A percentile compares a stretch with the other conserved stretches of the same genome.
Conservation (phyloP, 1,284 basidiomycete species). For the Stygiomarasmius scandens region DNA sequence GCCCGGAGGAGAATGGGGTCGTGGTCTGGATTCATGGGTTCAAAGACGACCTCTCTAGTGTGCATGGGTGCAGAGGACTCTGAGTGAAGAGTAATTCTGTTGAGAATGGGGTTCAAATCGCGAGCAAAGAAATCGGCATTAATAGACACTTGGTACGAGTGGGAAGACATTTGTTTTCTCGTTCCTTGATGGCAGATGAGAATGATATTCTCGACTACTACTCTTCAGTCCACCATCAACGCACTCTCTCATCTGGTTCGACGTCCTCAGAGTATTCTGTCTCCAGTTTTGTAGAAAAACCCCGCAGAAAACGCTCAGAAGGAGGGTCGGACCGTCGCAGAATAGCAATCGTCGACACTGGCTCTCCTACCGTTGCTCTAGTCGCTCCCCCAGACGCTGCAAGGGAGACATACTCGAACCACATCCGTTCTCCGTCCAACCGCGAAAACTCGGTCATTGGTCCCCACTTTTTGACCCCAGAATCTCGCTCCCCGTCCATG, state of each 20-base stretch:
- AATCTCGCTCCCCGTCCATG: constrained; percentile 44
- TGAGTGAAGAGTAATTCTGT: constrained; percentile 75
- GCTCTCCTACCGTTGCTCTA: constrained; percentile 46
- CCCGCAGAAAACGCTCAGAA: constrained; percentile 45
- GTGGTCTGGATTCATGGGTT: constrained; percentile 65
- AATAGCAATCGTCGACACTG: constrained; percentile 44
- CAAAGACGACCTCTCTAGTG: constrained; percentile 72
- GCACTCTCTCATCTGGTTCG: constrained; percentile 33
- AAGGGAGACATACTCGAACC: constrained; percentile 50
- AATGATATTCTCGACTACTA: not conserved
- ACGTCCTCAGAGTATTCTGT: constrained; percentile 54
- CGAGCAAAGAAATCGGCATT: constrained; percentile 72
- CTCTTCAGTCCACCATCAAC: constrained; percentile 4
- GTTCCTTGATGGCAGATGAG: no score
- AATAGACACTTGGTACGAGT: constrained; percentile 76
- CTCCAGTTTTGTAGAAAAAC: constrained; percentile 25
- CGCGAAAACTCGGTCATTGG: constrained; percentile 28
- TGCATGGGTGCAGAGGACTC: constrained; percentile 74
- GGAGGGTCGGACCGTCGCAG: constrained; percentile 67
- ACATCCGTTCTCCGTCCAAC: constrained; percentile 46
- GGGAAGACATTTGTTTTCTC: constrained; percentile 42
- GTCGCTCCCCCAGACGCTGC: constrained; percentile 70
- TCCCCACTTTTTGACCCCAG: constrained; percentile 58
- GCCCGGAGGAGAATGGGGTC: constrained; percentile 74
- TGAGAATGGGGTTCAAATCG: constrained; percentile 67